Evolutionary conservation across 805 yeast genomes (phyloP).

Genomic region (Brettanomyces nanus): DNA sequence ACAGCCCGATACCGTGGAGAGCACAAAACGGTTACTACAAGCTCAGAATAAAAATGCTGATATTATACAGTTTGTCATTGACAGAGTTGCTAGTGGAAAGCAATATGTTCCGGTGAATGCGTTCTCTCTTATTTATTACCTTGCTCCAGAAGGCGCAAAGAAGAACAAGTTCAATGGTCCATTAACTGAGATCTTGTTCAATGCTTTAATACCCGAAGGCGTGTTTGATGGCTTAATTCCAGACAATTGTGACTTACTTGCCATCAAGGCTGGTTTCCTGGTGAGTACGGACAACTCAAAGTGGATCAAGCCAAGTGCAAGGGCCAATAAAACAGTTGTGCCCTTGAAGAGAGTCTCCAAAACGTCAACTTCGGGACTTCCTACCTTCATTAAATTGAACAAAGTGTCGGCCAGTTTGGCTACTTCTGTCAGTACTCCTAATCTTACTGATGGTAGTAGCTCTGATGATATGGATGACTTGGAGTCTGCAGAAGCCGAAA

Average conservation of each 20-base stretch:
- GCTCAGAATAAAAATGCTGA: slow-evolving; percentile 22
- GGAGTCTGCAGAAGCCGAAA: slow-evolving; percentile 27
- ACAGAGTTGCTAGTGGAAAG: slow-evolving; percentile 44
- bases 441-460: slow-evolving; percentile 39
- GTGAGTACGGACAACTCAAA: slow-evolving; percentile 29
- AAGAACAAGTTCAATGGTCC: slow-evolving; percentile 38
- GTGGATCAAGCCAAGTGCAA: slow-evolving; percentile 48
- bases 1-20: slow-evolving; percentile 38
- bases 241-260: slow-evolving; percentile 45
- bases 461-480: slow-evolving; percentile 32
- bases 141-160: slow-evolving; percentile 45
- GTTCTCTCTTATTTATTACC: slow-evolving; percentile 40
- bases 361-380: not conserved
- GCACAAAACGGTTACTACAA: slow-evolving; percentile 27
- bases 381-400: not conserved
- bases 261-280: slow-evolving; percentile 59
- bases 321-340: slow-evolving; percentile 9
- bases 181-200: slow-evolving; percentile 32
- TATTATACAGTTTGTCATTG: slow-evolving; percentile 46
- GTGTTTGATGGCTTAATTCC: slow-evolving; percentile 47
- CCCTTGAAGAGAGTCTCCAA: slow-evolving; percentile 14
- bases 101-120: slow-evolving; percentile 29
- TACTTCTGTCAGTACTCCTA: slow-evolving; percentile 13
- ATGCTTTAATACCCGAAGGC: slow-evolving; percentile 37
- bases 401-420: slow-evolving; percentile 4